Evolutionary conservation across 148 eudicot genomes (phyloP), one percentile per base, ranked within the genome.

Genomic region (Arbutus unedo): DNA sequence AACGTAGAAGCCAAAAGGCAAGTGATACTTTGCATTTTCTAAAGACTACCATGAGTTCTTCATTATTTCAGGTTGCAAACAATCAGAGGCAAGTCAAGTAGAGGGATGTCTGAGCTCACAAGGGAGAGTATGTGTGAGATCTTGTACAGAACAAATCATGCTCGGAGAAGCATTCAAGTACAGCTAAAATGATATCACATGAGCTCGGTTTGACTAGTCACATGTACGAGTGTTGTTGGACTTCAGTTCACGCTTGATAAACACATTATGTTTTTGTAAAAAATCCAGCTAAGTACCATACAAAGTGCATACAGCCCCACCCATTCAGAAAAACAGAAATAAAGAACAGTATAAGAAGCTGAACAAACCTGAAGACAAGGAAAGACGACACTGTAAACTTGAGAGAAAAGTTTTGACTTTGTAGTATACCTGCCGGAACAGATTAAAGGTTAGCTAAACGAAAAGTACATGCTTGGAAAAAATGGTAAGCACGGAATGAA

Each of bases 301-400:
- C 38, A 31, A 31, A 31, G 72, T 4, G 38, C 57, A 50, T 25
- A 47, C 9, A 53, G 41, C 71, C 14, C 48, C 73, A 43, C 16
- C 66, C 7, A 70, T 50, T 31, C 51, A 53, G 41, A 72, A 50
- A 50, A 62, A 23, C 47, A 23, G 41, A 19, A 81, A 11, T 3
- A 14, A 71, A 78, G 43, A 68, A 8, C 25, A 53, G 43, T 44
- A 62, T 11, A 66, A 41, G 18, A 19, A 80, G 76, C 78, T 41
- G 23, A 14, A 51, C 77, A 57, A 83, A 96, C 99, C 95, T 94
- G 99, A 79, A 94, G 89, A 77, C 82, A 86, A 83, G 94, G 96
- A 83, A 91, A 81, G 80, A 90, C 83, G 64, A 54, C 70, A 21
- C 88, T 83, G 79, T 89, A 92, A 41, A 91, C 91, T 78, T 84